Conservation (phyloP, 2,329 filamentous ascomycete genomes). For the Akanthomyces muscarius region DNA sequence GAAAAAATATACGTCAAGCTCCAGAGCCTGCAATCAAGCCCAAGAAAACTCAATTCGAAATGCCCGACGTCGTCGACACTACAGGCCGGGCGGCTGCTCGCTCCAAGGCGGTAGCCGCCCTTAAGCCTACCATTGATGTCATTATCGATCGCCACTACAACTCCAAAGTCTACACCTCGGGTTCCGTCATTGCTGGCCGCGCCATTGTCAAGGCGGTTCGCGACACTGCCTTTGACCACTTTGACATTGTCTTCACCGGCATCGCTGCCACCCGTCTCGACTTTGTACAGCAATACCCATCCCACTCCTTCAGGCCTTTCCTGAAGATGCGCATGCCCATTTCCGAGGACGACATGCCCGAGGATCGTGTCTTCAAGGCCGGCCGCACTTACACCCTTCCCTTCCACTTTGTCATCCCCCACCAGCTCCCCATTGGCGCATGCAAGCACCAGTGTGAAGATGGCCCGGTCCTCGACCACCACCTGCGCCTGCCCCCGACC, state of each 20-base stretch:
- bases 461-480: conserved; percentile 46
- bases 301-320: conserved; percentile 48
- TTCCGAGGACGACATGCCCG: conserved; percentile 42
- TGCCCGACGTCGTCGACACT: conserved; percentile 14
- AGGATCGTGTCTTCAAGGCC: conserved; percentile 44
- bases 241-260: conserved; percentile 53
- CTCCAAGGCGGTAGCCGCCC: conserved; percentile 16
- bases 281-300: conserved; percentile 44
- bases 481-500: conserved; percentile 51
- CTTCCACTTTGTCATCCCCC: conserved; percentile 58
- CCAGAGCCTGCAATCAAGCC: neutral
- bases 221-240: conserved; percentile 46
- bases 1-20: neutral
- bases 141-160: conserved; percentile 50
- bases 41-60: neutral
- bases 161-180: conserved; percentile 53
- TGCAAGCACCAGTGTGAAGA: conserved; percentile 48
- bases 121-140: conserved; percentile 37
- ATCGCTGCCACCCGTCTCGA: conserved; percentile 48
- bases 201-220: conserved; percentile 42
- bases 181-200: conserved; percentile 47
- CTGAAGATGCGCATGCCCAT: conserved; percentile 55
- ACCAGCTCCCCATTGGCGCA: conserved; percentile 52
- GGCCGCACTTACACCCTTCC: conserved; percentile 47
- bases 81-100: conserved; percentile 18